Conservation (phyloP, 1,139 yeast genomes). For the Saccharomyces uvarum region DNA sequence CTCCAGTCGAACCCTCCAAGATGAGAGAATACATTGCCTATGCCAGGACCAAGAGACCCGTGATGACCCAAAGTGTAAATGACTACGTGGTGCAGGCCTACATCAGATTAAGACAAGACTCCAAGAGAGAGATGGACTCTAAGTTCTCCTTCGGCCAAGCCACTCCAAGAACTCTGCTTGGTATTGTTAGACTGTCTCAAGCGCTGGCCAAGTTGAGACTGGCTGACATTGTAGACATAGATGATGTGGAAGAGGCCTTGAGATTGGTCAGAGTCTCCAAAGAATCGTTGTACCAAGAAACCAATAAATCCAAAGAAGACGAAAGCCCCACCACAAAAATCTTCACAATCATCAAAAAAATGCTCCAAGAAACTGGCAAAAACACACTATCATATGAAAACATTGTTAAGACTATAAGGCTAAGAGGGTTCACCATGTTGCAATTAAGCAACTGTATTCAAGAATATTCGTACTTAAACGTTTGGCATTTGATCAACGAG, state of each 20-base stretch:
- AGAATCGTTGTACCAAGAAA: conserved; percentile 60
- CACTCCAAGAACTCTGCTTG: conserved; percentile 90
- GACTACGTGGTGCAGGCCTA: conserved; percentile 83
- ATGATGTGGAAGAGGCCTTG: conserved; percentile 93
- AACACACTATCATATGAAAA: conserved; percentile 47
- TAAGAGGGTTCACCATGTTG: conserved; percentile 76
- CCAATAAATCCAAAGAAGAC: conserved; percentile 42
- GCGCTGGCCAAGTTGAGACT: conserved; percentile 89
- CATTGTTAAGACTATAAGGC: conserved; percentile 62
- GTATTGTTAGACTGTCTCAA: conserved; percentile 85
- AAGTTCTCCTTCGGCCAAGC: conserved; percentile 80
- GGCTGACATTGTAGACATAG: conserved; percentile 57
- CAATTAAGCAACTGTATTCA: conserved; percentile 69
- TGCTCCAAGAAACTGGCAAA: conserved; percentile 34
- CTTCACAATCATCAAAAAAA: conserved; percentile 40
- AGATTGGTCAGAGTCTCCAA: conserved; percentile 81
- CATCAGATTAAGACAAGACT: conserved; percentile 86
- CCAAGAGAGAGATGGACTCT: conserved; percentile 68
- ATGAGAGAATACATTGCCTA: conserved; percentile 83
- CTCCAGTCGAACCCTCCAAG: conserved; percentile 69
- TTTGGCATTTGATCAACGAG: conserved; percentile 71
- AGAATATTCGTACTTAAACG: conserved; percentile 63
- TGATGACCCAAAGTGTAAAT: conserved; percentile 78
- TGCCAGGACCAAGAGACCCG: conserved; percentile 82
- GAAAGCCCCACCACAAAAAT: conserved; percentile 54